Conservation (phyloP, 1,139 yeast species). For the Yamadazyma taylorii region DNA sequence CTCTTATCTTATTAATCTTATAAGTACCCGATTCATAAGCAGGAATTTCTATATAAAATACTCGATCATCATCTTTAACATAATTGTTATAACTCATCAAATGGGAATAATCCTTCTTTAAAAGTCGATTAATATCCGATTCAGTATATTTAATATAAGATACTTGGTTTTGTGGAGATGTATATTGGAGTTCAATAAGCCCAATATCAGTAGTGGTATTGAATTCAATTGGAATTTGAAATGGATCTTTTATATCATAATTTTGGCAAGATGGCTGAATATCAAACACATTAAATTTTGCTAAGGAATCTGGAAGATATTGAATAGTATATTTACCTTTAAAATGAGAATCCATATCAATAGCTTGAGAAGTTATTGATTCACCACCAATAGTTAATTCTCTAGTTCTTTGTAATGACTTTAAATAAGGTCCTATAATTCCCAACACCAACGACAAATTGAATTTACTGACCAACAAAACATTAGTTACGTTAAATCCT, state of each 20-base stretch:
- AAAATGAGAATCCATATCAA: conserved; percentile 73
- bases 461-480: conserved; percentile 42
- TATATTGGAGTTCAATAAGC: conserved; percentile 62
- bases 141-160: conserved; percentile 55
- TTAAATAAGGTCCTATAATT: conserved; percentile 46
- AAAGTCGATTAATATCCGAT: conserved; percentile 50
- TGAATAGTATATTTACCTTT: conserved; percentile 85
- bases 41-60: conserved; percentile 57
- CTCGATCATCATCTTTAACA: conserved; percentile 26
- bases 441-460: conserved; percentile 37
- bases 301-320: conserved; percentile 89
- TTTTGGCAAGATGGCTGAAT: conserved; percentile 62
- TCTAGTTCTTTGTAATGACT: conserved; percentile 43
- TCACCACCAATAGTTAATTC: conserved; percentile 74
- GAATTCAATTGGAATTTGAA: conserved; percentile 70
- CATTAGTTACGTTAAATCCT: conserved; percentile 35
- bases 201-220: conserved; percentile 80
- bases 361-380: conserved; percentile 36
- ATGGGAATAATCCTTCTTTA: conserved; percentile 42
- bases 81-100: conserved; percentile 24
- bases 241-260: conserved; percentile 14
- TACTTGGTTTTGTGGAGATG: conserved; percentile 54
- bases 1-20: conserved; percentile 63
- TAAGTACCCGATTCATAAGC: conserved; percentile 72
- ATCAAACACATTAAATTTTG: conserved; percentile 74